Percentiles rank a stretch among this genome's conserved stretches.
These are phyloP conservation scores for Zygnema cylindricum DNA, from an alignment of 139 green algal genomes.

Conservation along the genomic window DNA sequence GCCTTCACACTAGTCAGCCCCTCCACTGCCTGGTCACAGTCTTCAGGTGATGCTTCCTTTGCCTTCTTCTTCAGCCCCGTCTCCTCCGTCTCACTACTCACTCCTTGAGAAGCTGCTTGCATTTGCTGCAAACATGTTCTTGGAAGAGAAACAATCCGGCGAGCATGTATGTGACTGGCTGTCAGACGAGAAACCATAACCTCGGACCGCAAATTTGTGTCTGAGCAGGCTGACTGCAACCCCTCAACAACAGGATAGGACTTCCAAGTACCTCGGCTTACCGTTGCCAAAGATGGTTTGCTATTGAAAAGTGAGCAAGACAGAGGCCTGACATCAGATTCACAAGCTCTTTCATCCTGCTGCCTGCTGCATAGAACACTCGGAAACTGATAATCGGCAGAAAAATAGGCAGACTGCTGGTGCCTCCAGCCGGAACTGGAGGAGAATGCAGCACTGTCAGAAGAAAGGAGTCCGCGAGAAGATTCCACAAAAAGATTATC, in stretches of 20 bases:
- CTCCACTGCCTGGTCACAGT: constrained; percentile 55
- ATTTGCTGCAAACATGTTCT: neutral
- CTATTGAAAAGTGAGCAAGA: neutral
- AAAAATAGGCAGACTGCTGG: neutral
- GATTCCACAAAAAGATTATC: neutral
- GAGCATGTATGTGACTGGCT: neutral
- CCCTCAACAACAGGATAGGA: neutral
- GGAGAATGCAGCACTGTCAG: neutral
- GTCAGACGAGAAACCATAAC: neutral
- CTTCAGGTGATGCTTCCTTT: constrained; percentile 31
- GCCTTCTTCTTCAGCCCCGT: neutral
- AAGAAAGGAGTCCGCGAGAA: too few species aligned
- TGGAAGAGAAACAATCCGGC: neutral
- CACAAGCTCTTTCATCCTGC: neutral
- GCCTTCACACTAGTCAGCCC: constrained; percentile 35
- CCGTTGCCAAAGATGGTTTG: neutral
- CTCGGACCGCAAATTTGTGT: neutral
- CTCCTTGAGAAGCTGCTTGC: neutral
- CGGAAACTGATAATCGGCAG: neutral
- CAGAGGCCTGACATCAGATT: neutral
- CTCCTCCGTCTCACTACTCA: neutral
- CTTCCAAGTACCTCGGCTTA: neutral
- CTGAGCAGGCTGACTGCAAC: neutral
- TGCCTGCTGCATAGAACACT: neutral
- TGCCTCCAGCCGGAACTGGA: neutral